Evolutionary conservation across 2,329 filamentous ascomycete species (phyloP), one percentile per base, ranked within the genome.

Genomic region (Myriosclerotinia curreyana): DNA sequence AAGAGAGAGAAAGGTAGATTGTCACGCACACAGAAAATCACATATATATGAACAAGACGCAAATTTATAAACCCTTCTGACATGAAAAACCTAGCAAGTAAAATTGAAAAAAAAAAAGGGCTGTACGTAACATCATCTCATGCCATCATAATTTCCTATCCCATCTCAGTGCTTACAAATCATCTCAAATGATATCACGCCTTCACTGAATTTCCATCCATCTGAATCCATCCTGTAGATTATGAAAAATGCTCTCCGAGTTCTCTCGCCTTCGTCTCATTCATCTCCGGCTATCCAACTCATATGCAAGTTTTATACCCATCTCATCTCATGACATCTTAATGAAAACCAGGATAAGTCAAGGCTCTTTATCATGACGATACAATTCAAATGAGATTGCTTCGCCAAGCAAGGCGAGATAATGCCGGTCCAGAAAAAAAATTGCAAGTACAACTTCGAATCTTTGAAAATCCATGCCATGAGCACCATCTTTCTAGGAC

Each of bases 131-230:
- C 56, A 60, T 50, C 31, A 60, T 50, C 34, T 60, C 56, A 60
- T 60, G 44, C 46, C 34, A 50, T 51, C 58, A 60, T 60, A 60
- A 60, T 51, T 34, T 40, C 58, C 58, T 31, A 60, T 60, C 46
- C 58, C 58, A 60, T 60, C 56, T 51, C 31, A 51, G 31, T 50
- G n/a, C n/a, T 25, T 58, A 14, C 31, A 48, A 58, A 52, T 48
- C 42, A 58, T 58, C 28, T 58, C 42, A 22, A 48, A 48, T 58
- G 55, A 58, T 20, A 58, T 58, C 55, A 2, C 42, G n/a, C n/a
- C n/a, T n/a, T n/a, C 14, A n/a, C 17, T 15, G 36, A 48, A 12
- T 38, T 60, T 60, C n/a, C 44, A 48, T 22, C 22, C 44, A n/a
- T 55, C 36, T 31, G 22, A 60, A 22, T 14, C n/a, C 36, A 52